A percentile compares a stretch with the other conserved stretches of the same genome.
Evolutionary conservation across 768 basidiomycete genomes (phyloP).

Genomic region (Lactarius akahatsu): DNA sequence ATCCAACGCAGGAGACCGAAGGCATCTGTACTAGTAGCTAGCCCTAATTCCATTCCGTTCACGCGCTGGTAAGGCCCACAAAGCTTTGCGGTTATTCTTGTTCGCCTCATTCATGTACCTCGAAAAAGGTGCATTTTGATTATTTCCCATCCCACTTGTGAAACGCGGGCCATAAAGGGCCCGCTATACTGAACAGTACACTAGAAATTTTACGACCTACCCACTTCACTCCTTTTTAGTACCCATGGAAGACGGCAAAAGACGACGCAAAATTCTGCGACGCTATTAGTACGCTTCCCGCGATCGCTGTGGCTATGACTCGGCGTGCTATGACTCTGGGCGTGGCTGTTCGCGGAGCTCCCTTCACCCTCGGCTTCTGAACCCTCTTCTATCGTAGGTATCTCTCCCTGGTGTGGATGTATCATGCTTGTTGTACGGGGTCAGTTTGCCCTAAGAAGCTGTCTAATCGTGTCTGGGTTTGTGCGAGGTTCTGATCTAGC

Average conservation of each 20-base stretch:
- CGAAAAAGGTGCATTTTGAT: too few relatives aligned
- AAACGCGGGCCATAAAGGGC: too few relatives aligned
- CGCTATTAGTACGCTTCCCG: background rate
- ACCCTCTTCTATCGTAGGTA: background rate
- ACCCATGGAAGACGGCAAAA: background rate
- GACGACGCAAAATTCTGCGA: background rate
- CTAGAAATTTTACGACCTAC: background rate
- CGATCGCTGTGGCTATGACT: background rate
- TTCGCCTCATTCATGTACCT: too few relatives aligned
- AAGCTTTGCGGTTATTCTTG: too few relatives aligned
- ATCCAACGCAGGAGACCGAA: too few relatives aligned
- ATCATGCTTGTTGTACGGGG: background rate
- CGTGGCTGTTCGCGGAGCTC: background rate
- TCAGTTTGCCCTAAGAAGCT: background rate
- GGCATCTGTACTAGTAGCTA: too few relatives aligned
- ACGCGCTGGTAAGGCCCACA: too few relatives aligned
- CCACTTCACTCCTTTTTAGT: background rate
- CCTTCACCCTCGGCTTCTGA: background rate
- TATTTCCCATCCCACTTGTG: too few relatives aligned
- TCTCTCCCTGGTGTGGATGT: too few relatives aligned
- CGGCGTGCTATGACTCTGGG: background rate
- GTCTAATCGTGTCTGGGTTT: background rate
- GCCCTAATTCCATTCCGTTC: too few relatives aligned
- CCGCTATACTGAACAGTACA: background rate
- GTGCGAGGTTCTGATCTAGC: background rate